A percentile compares a stretch with the other conserved stretches of the same genome.
These are phyloP conservation scores for Mallotus repandus DNA, from an alignment of 441 rosid genomes.

Conservation along the genomic window DNA sequence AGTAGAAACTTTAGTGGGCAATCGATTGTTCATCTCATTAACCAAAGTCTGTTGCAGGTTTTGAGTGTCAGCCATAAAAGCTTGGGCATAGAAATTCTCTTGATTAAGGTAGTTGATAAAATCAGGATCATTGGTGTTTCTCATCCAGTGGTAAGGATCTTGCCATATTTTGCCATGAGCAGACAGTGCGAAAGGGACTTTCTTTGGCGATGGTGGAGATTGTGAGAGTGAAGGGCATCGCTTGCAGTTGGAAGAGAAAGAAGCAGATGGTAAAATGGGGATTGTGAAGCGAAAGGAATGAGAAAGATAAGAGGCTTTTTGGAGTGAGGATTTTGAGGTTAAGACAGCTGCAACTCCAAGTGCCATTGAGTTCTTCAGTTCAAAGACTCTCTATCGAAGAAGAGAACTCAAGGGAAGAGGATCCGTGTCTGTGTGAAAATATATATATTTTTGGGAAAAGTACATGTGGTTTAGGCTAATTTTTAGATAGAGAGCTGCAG, in stretches of 20 bases:
- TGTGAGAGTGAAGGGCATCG: constrained; percentile 28
- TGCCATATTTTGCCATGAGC: constrained; percentile 61
- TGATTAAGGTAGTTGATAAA: constrained; percentile 48
- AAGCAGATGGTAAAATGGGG: constrained; percentile 30
- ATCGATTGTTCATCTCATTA: constrained; percentile 64
- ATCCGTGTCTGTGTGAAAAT: too few relatives aligned
- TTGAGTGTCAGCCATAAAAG: constrained; percentile 78
- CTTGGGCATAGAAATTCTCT: constrained; percentile 72
- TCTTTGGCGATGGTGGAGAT: constrained; percentile 61
- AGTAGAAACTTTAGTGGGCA: constrained; percentile 56
- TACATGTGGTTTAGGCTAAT: too few relatives aligned
- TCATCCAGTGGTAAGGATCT: constrained; percentile 90
- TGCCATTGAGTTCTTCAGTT: constrained; percentile 18
- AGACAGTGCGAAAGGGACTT: constrained; percentile 49
- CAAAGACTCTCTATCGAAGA: not conserved
- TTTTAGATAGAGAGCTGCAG: too few relatives aligned
- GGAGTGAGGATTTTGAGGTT: constrained; percentile 25
- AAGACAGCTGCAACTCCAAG: constrained; percentile 32
- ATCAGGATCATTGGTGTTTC: constrained; percentile 48
- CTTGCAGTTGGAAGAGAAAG: constrained; percentile 40
- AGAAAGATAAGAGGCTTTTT: constrained; percentile 28
- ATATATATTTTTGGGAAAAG: too few relatives aligned
- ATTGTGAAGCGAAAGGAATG: constrained; percentile 23
- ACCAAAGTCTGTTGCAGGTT: constrained; percentile 45
- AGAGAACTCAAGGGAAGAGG: not conserved